Base-by-base conservation (phyloP, 306 rosid species). In the Lathyrus aphaca region DNA sequence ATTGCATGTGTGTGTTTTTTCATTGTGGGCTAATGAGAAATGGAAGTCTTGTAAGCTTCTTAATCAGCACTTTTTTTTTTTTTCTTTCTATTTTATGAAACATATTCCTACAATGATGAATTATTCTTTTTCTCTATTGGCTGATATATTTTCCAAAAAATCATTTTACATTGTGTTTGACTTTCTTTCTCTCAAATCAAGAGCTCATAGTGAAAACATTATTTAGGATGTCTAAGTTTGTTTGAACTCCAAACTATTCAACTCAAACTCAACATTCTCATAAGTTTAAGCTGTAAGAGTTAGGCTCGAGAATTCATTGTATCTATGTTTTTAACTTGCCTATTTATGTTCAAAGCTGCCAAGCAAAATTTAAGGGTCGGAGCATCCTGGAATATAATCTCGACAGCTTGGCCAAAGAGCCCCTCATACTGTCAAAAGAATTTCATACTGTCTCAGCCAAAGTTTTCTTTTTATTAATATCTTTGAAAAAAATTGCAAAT, bases 71-170 rank as follows among this genome's bases (percentile, higher is more conserved):
- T 21, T 21, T 21, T 14, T 29, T 10, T 60, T 53, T 32, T 62
- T 30, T 53, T 29, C 49, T 51, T 58, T 75, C 12, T 43, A n/a
- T n/a, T n/a, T n/a, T n/a, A n/a, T 77, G 44, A 15, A 27, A 64
- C 40, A 55, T 71, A 64, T 35, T 72, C 32, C 51, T 78, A 50
- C n/a, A 6, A n/a, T 67, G 49, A 39, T 59, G 69, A 35, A 65
- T 18, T 13, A 10, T 19, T 39, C 37, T 50, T 37, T 30, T 55
- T 57, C 38, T 71, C 57, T 45, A 59, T 55, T 45, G 44, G 30
- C 8, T 17, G 27, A 2, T 25, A 25, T 25, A 25, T 25, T 25
- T 25, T 25, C 27, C 27, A 25, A 25, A 25, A 25, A 25, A 25
- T 25, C 27, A 2, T 3, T 25, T 25, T 25, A 25, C 1, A 25